A percentile compares a stretch with the other conserved stretches of the same genome.
Conservation (phyloP, 2,329 filamentous ascomycete species). For the Diaporthe humulicola region DNA sequence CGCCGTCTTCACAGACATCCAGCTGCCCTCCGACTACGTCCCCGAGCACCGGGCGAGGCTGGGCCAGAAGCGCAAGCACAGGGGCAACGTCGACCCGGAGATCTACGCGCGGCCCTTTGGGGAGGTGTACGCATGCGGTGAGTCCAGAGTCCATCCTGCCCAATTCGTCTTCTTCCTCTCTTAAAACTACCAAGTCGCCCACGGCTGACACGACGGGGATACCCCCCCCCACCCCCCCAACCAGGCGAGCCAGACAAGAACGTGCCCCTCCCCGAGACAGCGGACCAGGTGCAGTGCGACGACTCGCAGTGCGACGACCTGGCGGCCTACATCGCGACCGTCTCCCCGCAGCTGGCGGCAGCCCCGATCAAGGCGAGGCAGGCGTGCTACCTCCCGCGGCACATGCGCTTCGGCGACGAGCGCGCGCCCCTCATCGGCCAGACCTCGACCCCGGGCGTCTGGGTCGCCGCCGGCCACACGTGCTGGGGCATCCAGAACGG, state of each 20-base stretch:
- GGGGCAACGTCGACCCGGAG: slow-evolving; percentile 83
- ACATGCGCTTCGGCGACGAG: slow-evolving; percentile 71
- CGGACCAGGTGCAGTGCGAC: slow-evolving; percentile 83
- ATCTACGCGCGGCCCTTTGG: slow-evolving; percentile 92
- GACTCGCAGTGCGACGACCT: slow-evolving; percentile 85
- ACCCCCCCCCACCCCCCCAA: background rate
- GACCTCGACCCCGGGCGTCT: slow-evolving; percentile 79
- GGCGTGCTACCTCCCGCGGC: slow-evolving; percentile 93
- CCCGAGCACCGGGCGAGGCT: slow-evolving; percentile 61
- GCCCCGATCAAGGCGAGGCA: slow-evolving; percentile 81
- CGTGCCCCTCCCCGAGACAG: slow-evolving; percentile 80
- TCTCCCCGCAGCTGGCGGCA: slow-evolving; percentile 75
- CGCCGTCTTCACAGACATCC: slow-evolving; percentile 89
- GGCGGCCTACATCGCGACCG: slow-evolving; percentile 78
- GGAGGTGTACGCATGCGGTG: slow-evolving; percentile 93
- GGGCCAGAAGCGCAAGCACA: slow-evolving; percentile 66
- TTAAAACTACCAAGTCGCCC: background rate
- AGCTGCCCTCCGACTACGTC: slow-evolving; percentile 75
- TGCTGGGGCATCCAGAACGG: slow-evolving; percentile 99
- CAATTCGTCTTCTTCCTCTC: background rate
- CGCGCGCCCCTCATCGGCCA: slow-evolving; percentile 81
- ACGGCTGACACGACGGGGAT: slow-evolving; percentile 9
- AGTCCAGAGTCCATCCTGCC: slow-evolving; percentile 40
- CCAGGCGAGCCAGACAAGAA: slow-evolving; percentile 81
- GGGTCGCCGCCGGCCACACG: slow-evolving; percentile 90